phyloP scores from a whole-genome alignment of 2,329 filamentous ascomycete genomes.

The Rhytidhysteron rufulum region DNA sequence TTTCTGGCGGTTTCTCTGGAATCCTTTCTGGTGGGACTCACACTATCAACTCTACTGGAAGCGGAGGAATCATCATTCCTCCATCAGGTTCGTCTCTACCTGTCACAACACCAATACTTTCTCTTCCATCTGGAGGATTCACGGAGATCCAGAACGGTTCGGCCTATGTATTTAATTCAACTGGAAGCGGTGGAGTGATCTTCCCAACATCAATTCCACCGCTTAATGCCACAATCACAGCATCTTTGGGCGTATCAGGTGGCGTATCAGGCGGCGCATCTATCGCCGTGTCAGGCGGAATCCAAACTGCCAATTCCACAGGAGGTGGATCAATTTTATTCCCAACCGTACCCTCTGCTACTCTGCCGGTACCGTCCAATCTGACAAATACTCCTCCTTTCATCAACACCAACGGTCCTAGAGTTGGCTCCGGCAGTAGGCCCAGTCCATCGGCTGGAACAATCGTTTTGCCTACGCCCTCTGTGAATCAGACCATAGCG shows the following conservation, averaged over 20 bases:
- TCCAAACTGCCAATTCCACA: too few relatives aligned
- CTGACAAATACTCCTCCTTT: too few relatives aligned
- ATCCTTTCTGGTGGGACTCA: slow-evolving; percentile 7
- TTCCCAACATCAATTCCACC: not conserved
- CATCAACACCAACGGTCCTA: not conserved
- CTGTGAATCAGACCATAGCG: not conserved
- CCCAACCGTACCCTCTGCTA: not conserved
- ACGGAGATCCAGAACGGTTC: not conserved
- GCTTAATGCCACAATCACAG: too few relatives aligned
- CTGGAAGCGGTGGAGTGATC: not conserved
- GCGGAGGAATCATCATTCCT: slow-evolving; percentile 8
- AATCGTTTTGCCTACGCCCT: not conserved
- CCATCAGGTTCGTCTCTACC: not conserved
- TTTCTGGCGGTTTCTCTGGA: slow-evolving; percentile 3
- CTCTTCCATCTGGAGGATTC: not conserved
- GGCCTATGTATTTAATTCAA: not conserved
- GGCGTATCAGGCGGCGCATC: slow-evolving; percentile 11
- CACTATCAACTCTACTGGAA: slow-evolving; percentile 7
- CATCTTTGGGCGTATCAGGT: too few relatives aligned
- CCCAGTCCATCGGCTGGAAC: not conserved
- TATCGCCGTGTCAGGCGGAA: too few relatives aligned
- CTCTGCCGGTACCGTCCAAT: too few relatives aligned
- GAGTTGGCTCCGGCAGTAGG: not conserved
- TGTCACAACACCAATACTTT: not conserved
- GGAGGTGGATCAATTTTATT: too few relatives aligned